Percentiles rank a stretch among this genome's conserved stretches.
These are phyloP conservation scores for Biscogniauxia marginata DNA, from an alignment of 2,329 filamentous ascomycete species.

Conservation along the genomic window DNA sequence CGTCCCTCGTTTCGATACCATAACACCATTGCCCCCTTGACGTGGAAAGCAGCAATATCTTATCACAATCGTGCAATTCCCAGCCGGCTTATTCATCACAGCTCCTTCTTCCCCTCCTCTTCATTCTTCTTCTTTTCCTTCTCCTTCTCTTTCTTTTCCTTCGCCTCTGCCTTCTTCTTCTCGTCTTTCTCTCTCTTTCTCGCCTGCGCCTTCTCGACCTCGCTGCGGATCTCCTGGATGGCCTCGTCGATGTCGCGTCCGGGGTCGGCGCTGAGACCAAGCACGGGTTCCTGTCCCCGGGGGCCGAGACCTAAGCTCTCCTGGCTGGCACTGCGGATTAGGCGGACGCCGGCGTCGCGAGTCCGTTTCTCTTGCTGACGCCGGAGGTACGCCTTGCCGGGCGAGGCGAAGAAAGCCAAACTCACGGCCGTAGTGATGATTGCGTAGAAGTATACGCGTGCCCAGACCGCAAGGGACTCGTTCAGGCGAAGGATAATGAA, in stretches of 20 bases:
- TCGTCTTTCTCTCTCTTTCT: constrained; percentile 4
- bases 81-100: no score
- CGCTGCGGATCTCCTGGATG: constrained; percentile 68
- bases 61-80: no score
- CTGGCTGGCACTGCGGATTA: constrained; percentile 52
- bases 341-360: constrained; percentile 42
- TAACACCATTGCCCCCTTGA: no score
- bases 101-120: not conserved
- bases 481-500: constrained; percentile 79
- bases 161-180: constrained; percentile 11
- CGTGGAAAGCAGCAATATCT: no score
- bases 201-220: constrained; percentile 58
- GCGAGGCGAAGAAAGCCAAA: constrained; percentile 76
- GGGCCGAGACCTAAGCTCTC: constrained; percentile 51
- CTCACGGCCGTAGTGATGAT: constrained; percentile 64
- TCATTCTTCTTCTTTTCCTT: not conserved
- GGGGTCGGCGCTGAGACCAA: constrained; percentile 78
- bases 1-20: no score
- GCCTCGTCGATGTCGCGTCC: constrained; percentile 75
- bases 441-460: constrained; percentile 84
- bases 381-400: constrained; percentile 63
- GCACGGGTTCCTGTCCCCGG: constrained; percentile 53
- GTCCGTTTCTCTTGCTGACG: constrained; percentile 59
- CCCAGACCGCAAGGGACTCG: constrained; percentile 74
- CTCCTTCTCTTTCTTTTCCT: not conserved